These are phyloP conservation scores for Oxyria digyna DNA, from an alignment of 148 eudicot genomes.

Conservation along the genomic window DNA sequence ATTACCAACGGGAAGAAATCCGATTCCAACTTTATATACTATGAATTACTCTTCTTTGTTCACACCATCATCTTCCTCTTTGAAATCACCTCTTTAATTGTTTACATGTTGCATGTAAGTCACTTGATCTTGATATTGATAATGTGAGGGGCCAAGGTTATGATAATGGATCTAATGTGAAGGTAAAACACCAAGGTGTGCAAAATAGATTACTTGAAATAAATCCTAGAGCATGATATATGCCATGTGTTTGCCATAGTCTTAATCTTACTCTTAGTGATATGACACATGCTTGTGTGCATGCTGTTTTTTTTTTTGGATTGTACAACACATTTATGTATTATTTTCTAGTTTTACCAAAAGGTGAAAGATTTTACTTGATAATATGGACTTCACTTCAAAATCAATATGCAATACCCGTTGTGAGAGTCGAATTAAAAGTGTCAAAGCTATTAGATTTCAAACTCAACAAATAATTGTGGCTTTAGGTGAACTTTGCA, in stretches of 20 bases:
- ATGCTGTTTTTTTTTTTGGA: too few species aligned
- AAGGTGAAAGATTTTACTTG: neutral
- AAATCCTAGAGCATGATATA: too few species aligned
- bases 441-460: neutral
- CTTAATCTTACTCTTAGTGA: too few species aligned
- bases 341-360: neutral
- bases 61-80: too few species aligned
- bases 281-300: too few species aligned
- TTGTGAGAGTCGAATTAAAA: neutral
- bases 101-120: neutral
- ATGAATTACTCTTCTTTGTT: too few species aligned
- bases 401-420: neutral
- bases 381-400: neutral
- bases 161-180: neutral
- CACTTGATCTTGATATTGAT: neutral
- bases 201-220: neutral
- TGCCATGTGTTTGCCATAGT: too few species aligned
- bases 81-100: too few species aligned
- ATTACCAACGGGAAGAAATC: too few species aligned
- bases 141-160: neutral
- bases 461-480: too few species aligned
- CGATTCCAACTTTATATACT: too few species aligned
- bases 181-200: neutral
- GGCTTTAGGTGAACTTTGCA: neutral
- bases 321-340: neutral